Evolutionary conservation across 768 basidiomycete genomes (phyloP).

Genomic region (Boletales sp.): DNA sequence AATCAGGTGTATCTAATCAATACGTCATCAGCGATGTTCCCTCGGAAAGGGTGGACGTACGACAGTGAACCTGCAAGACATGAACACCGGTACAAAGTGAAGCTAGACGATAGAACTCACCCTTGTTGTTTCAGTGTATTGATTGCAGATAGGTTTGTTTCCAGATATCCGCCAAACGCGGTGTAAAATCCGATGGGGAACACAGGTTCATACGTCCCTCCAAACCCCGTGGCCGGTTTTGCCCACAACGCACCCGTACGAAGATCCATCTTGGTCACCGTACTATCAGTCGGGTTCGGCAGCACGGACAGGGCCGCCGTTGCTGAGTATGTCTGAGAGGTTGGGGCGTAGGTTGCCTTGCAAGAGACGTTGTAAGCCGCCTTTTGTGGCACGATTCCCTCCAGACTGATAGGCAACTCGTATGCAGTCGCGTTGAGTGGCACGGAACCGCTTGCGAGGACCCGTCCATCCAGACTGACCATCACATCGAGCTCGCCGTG

Average conservation of each 20-base stretch:
- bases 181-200: constrained; percentile 47
- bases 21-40: background rate
- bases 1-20: constrained; percentile 59
- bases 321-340: constrained; percentile 43
- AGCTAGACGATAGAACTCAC: constrained; percentile 8
- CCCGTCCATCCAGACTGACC: constrained; percentile 43
- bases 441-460: constrained; percentile 41
- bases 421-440: constrained; percentile 51
- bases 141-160: constrained; percentile 22
- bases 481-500: constrained; percentile 36
- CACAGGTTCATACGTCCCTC: constrained; percentile 49
- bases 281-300: constrained; percentile 47
- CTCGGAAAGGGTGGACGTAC: constrained; percentile 22
- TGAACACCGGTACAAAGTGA: background rate
- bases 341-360: constrained; percentile 26
- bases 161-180: constrained; percentile 33
- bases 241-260: constrained; percentile 56
- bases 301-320: constrained; percentile 46
- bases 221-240: constrained; percentile 46
- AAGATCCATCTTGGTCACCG: constrained; percentile 62
- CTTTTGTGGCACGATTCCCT: constrained; percentile 40
- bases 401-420: constrained; percentile 47
- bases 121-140: constrained; percentile 32
- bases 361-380: constrained; percentile 29
- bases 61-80: constrained; percentile 18